Evolutionary conservation across 2,329 filamentous ascomycete species (phyloP).

Genomic region (Hymenoscyphus fructigenus): DNA sequence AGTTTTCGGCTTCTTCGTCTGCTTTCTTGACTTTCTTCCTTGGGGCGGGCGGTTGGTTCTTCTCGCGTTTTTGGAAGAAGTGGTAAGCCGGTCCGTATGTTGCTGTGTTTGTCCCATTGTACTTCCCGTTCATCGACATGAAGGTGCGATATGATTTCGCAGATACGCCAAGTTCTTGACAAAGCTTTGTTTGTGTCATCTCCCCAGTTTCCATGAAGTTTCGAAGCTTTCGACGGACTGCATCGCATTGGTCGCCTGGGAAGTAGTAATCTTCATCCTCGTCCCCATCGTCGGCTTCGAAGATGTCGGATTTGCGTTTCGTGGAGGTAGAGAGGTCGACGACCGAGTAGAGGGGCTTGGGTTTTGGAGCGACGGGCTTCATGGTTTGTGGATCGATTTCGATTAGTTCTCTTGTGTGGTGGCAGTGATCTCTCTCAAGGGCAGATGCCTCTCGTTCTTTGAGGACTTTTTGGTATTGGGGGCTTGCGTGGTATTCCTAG

Average conservation of each 20-base stretch:
- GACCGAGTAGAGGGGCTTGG: neutral
- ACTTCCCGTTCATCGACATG: conserved; percentile 47
- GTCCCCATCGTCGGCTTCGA: conserved; percentile 19
- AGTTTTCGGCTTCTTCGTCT: conserved; percentile 38
- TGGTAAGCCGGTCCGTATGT: conserved; percentile 39
- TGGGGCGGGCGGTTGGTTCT: conserved; percentile 44
- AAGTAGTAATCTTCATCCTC: conserved; percentile 12
- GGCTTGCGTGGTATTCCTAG: neutral
- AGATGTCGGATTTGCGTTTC: conserved; percentile 23
- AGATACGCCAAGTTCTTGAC: conserved; percentile 39
- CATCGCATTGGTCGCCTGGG: conserved; percentile 33
- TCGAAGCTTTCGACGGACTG: conserved; percentile 43
- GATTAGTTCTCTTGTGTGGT: neutral
- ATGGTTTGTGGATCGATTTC: neutral
- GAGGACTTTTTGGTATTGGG: neutral
- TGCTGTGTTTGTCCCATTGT: conserved; percentile 38
- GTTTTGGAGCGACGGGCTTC: neutral
- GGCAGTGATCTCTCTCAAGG: neutral
- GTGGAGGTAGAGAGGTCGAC: neutral
- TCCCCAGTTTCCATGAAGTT: conserved; percentile 42
- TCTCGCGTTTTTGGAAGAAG: conserved; percentile 53
- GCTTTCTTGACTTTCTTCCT: conserved; percentile 38
- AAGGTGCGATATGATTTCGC: conserved; percentile 44
- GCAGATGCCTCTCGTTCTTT: neutral
- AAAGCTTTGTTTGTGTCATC: conserved; percentile 47